Percentiles rank a stretch among this genome's conserved stretches.
phyloP scores from a whole-genome alignment of 345 rosid species.

The Chamaenerion angustifolium region DNA sequence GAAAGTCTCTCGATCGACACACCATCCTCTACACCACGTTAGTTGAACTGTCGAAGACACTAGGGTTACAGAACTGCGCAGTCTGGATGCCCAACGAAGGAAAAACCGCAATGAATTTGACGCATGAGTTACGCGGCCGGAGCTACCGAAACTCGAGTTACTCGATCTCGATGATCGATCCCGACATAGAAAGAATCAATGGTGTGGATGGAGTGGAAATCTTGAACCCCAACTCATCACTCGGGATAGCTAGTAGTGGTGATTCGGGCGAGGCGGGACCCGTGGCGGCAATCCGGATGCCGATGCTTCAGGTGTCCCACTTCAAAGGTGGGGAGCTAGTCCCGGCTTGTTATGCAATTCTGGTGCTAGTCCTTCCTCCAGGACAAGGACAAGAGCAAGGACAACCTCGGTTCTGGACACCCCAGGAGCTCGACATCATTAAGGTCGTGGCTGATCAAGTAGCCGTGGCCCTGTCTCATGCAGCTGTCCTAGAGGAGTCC shows the following conservation, averaged over 20 bases:
- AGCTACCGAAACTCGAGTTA: constrained; percentile 14
- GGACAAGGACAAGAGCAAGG: constrained; percentile 10
- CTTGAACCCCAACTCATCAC: constrained; percentile 34
- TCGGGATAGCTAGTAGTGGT: constrained; percentile 48
- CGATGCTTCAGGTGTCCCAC: constrained; percentile 73
- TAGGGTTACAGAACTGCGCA: constrained; percentile 70
- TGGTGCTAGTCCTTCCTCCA: constrained; percentile 63
- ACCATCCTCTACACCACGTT: constrained; percentile 66
- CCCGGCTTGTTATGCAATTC: constrained; percentile 56
- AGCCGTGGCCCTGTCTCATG: constrained; percentile 89
- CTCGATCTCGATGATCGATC: constrained; percentile 45
- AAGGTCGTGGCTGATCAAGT: constrained; percentile 92
- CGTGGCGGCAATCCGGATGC: constrained; percentile 85
- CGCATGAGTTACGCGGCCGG: constrained; percentile 45
- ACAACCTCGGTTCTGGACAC: constrained; percentile 51
- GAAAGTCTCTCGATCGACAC: constrained; percentile 72
- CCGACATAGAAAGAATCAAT: constrained; percentile 46
- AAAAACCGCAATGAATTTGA: constrained; percentile 47
- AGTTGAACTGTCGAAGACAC: constrained; percentile 75
- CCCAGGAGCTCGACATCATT: constrained; percentile 67
- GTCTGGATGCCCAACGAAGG: constrained; percentile 81
- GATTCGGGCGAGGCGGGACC: constrained; percentile 45
- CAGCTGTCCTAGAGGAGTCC: constrained; percentile 85
- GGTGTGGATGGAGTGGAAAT: constrained; percentile 45
- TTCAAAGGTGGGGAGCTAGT: constrained; percentile 65